phyloP scores from a whole-genome alignment of 2,329 filamentous ascomycete species.

The Penicillium sp. region DNA sequence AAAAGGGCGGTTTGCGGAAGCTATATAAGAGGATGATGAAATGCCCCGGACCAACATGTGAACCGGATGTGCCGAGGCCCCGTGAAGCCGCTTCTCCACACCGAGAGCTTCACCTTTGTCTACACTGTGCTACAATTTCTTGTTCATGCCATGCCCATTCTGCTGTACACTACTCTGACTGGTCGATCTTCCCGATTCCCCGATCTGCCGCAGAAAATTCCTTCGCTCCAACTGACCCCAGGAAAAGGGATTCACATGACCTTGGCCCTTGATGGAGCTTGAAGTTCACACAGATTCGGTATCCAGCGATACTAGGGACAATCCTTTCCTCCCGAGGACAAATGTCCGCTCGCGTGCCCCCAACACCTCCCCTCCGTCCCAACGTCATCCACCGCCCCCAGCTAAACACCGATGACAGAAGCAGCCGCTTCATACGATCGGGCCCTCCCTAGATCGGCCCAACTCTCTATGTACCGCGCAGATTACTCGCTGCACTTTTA shows the following conservation, averaged over 20 bases:
- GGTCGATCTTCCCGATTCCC: neutral
- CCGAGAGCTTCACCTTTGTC: neutral
- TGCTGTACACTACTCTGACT: neutral
- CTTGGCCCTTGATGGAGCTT: neutral
- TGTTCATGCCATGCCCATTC: neutral
- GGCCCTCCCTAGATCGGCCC: slow-evolving; percentile 23
- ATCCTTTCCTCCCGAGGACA: slow-evolving; percentile 12
- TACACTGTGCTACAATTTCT: neutral
- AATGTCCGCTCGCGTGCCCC: neutral
- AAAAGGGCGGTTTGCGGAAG: neutral
- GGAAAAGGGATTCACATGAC: neutral
- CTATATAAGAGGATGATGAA: slow-evolving; percentile 22
- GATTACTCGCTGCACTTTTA: slow-evolving; percentile 25
- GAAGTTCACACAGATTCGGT: slow-evolving; percentile 16
- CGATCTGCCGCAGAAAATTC: neutral
- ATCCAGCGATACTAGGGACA: slow-evolving; percentile 12
- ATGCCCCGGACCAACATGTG: slow-evolving; percentile 22
- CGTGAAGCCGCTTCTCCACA: slow-evolving; percentile 2
- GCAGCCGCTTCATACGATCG: slow-evolving; percentile 32
- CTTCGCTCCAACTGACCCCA: neutral
- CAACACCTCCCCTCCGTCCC: neutral
- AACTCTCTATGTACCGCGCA: slow-evolving; percentile 22
- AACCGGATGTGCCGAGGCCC: slow-evolving; percentile 22
- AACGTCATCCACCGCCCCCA: slow-evolving; percentile 22
- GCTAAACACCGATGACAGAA: slow-evolving; percentile 24